phyloP scores from a whole-genome alignment of 805 yeast species.

The Candida broadrunensis region DNA sequence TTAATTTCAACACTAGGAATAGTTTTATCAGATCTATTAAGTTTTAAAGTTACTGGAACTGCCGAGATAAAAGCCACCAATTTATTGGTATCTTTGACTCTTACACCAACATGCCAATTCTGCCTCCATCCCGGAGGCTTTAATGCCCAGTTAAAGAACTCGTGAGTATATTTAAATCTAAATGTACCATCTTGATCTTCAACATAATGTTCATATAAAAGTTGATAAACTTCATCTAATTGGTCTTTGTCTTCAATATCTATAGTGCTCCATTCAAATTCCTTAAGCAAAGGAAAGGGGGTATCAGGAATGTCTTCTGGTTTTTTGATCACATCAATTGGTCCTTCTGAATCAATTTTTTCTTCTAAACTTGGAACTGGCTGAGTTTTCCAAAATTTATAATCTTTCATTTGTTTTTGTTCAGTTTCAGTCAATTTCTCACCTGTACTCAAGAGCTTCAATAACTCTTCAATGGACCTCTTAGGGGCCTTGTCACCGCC shows the following conservation, averaged over 20 bases:
- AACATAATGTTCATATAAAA: conserved; percentile 86
- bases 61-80: conserved; percentile 92
- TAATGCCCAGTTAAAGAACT: conserved; percentile 88
- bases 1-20: conserved; percentile 83
- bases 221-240: conserved; percentile 72
- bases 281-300: conserved; percentile 70
- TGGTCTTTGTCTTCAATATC: conserved; percentile 55
- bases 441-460: conserved; percentile 52
- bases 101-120: conserved; percentile 92
- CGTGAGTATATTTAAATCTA: conserved; percentile 82
- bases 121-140: conserved; percentile 88
- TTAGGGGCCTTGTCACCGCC: conserved; percentile 8
- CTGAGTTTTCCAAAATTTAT: conserved; percentile 97
- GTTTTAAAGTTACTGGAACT: conserved; percentile 68
- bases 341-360: conserved; percentile 66
- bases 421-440: conserved; percentile 55
- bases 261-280: conserved; percentile 86
- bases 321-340: conserved; percentile 66
- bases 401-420: conserved; percentile 76
- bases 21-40: conserved; percentile 46
- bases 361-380: conserved; percentile 85
- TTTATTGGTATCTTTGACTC: conserved; percentile 73
- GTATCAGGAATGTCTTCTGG: conserved; percentile 68
- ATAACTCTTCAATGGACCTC: conserved; percentile 56
- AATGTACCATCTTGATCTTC: conserved; percentile 92